Conservation (phyloP, 345 rosid species). For the Moringa oleifera region DNA sequence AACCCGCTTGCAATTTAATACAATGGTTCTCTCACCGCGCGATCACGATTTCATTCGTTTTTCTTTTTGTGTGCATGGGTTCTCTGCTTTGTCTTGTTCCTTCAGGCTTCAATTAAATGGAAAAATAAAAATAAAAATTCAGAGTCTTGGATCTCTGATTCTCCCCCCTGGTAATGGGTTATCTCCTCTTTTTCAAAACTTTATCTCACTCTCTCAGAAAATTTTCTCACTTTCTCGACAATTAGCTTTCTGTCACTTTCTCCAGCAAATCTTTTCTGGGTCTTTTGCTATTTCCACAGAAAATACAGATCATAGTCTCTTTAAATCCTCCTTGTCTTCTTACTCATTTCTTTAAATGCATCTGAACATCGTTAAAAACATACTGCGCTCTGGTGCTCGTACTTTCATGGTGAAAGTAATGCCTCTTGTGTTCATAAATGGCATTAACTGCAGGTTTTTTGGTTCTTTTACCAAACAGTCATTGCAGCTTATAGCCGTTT, state of each 20-base stretch:
- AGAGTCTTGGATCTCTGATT: not conserved
- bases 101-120: not conserved
- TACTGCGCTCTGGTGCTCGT: not conserved
- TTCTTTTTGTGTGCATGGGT: no score
- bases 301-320: no score
- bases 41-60: slow-evolving; percentile 2
- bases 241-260: no score
- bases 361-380: not conserved
- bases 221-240: no score
- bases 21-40: slow-evolving; percentile 6
- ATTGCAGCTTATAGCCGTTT: no score
- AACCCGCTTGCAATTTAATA: slow-evolving; percentile 17
- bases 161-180: not conserved
- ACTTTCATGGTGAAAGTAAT: not conserved
- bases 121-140: no score
- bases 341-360: not conserved
- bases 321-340: no score
- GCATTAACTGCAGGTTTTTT: not conserved
- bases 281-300: no score
- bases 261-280: no score
- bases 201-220: not conserved
- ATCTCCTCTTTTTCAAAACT: not conserved
- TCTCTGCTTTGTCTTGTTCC: not conserved
- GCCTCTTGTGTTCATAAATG: not conserved
- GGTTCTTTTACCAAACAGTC: not conserved